Base-by-base conservation (phyloP, 495 filamentous ascomycete genomes). In the Staphylotrichum tortipilum region DNA sequence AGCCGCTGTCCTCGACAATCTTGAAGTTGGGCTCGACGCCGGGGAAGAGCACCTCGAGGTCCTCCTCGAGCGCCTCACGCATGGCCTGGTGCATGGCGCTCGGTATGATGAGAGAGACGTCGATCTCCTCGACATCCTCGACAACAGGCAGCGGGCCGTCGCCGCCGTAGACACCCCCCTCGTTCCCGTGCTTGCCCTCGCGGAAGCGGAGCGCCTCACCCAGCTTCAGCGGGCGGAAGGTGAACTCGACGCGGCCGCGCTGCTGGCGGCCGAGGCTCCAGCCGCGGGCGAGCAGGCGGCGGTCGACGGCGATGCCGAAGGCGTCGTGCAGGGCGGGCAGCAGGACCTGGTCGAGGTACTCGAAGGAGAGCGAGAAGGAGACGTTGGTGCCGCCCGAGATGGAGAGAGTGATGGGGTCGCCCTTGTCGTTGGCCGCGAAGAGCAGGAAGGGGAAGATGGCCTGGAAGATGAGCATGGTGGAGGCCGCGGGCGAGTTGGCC, bases 331-430 rank as follows among this genome's bases (percentile, higher is more conserved):
- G 75, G 23, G 78, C 77, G 0, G 87, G 89, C 3, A 84, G 64
- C 10, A 94, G 69, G 0, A 94, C 86, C 56, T 90, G 85, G 33
- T 77, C 64, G 0, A 88, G 61, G 59, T 94, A 94, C 58, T 94
- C 88, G 66, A 76, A 84, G 4, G 82, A 87, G 23, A 80, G 82
- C 0, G 85, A 84, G 48, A 72, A 81, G 2, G 79, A 77, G 3
- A 83, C 78, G 59, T 94, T 91, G 2, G 88, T 92, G 14, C 88
- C 88, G 15, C 89, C 89, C 3, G 74, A 75, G 15, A 95, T 81
- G 14, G 72, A 77, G 3, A 91, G 59, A 15, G 68, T 68, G 28
- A 81, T 68, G 1, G 70, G 72, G 2, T 68, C 61, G 12, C 57
- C 59, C 24, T 44, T 53, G 4, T 63, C 65, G 36, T 61, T 68